Evolutionary conservation across 352 stramenopile genomes (phyloP), one percentile per base, ranked within the genome.

Genomic region (Phytophthora colocasiae): DNA sequence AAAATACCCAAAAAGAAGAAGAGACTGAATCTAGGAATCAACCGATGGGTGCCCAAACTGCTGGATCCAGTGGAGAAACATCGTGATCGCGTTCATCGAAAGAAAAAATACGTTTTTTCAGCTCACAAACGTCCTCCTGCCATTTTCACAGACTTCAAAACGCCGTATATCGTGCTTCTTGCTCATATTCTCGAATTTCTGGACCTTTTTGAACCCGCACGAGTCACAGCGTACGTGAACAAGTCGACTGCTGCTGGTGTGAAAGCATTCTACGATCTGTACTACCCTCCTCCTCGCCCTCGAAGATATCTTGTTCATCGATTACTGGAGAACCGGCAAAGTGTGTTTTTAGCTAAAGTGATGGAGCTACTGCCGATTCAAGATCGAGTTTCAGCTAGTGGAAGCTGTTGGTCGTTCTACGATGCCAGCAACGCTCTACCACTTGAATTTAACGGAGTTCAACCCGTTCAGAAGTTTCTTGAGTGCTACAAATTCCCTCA

Each of bases 31-130:
- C 41, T 63, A 3, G 68, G 48, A 12, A n/a, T 63, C 10, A 72
- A 61, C 39, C 60, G 53, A 10, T 86, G 77, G 77, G 77, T 86
- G 32, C 62, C 74, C 7, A 83, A 85, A 58, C 51, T 86, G 27
- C 66, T 88, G 0, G 70, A 86, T 26, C 69, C 75, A 27, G 67
- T 58, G 12, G 67, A 72, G 26, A 64, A 72, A 10, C 61, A 68
- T 24, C 69, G 71, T 5, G 75, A 86, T 41, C 67, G 68, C 24
- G 66, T 85, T 0, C 53, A 79, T 22, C 41, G 34, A 10, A 79
- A 78, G 29, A 73, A 72, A 19, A 74, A 63, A 32, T 51, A 34
- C 6, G 14, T 64, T 7, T 22, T 32, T 2, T 40, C 34, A 22
- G 19, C 43, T 29, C 17, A 32, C 3, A 40, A 44, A 31, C 60